Evolutionary conservation across 164 flowering plant species (phyloP).

Genomic region (Umbellularia californica): DNA sequence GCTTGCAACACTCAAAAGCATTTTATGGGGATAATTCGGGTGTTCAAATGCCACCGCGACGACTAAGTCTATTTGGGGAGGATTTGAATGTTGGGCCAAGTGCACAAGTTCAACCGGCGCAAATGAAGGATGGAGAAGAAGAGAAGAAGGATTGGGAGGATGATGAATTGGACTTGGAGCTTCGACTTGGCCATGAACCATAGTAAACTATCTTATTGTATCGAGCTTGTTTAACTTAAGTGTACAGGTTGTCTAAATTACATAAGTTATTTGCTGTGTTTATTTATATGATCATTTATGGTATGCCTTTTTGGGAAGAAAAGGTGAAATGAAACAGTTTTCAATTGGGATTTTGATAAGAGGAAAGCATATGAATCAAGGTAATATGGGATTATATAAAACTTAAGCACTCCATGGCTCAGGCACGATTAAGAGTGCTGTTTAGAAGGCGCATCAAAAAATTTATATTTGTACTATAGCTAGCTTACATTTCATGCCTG

Average conservation of each 20-base stretch:
- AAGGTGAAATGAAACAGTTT: not conserved
- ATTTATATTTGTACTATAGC: not conserved
- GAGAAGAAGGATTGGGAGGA: slow-evolving; percentile 13
- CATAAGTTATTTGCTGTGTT: not conserved
- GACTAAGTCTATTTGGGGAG: slow-evolving; percentile 13
- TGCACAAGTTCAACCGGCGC: slow-evolving; percentile 18
- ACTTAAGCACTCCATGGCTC: not conserved
- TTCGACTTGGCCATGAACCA: slow-evolving; percentile 50
- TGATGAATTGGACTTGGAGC: slow-evolving; percentile 52
- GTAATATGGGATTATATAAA: not conserved
- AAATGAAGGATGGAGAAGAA: slow-evolving; percentile 16
- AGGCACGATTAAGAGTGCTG: not conserved
- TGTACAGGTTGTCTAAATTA: not conserved
- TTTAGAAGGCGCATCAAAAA: not conserved
- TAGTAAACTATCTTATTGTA: not conserved
- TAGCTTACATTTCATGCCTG: not conserved
- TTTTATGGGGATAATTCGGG: slow-evolving; percentile 3
- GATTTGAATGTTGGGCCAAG: slow-evolving; percentile 24
- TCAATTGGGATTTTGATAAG: not conserved
- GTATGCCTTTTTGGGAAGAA: not conserved
- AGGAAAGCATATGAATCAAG: not conserved
- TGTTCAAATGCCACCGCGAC: slow-evolving; percentile 8
- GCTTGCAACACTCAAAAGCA: not conserved
- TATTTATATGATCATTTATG: not conserved
- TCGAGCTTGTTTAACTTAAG: not conserved